A percentile compares a stretch with the other conserved stretches of the same genome.
Conservation (phyloP, 345 rosid genomes). For the Rhizophora apiculata region DNA sequence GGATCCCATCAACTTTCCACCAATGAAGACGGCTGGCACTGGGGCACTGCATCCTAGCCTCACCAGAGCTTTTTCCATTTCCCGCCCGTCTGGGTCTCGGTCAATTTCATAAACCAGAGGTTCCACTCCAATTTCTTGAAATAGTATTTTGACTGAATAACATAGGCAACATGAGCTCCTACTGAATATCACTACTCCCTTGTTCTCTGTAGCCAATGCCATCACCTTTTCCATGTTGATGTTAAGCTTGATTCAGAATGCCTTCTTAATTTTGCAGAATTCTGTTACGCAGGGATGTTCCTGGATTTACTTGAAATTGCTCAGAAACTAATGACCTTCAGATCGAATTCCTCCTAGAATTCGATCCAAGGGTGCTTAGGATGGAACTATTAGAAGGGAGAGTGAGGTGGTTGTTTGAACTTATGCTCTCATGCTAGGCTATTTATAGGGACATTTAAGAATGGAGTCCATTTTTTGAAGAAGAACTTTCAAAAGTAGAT, state of each 20-base stretch:
- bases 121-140: conserved; percentile 38
- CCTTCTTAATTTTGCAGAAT: neutral
- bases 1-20: conserved; percentile 39
- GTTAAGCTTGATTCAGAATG: conserved; percentile 6
- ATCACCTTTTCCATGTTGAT: conserved; percentile 36
- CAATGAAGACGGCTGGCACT: conserved; percentile 39
- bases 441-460: conserved; percentile 55
- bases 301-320: conserved; percentile 9
- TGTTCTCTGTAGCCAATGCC: conserved; percentile 30
- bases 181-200: conserved; percentile 42
- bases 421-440: conserved; percentile 30
- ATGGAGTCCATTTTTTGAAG: conserved; percentile 29
- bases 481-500: conserved; percentile 38
- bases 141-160: conserved; percentile 35
- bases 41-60: conserved; percentile 32
- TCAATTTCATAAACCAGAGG: conserved; percentile 37
- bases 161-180: conserved; percentile 50
- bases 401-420: conserved; percentile 33
- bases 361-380: conserved; percentile 23
- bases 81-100: conserved; percentile 38
- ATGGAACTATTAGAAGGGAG: conserved; percentile 9
- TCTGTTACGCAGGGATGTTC: conserved; percentile 12
- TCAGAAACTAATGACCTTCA: conserved; percentile 27
- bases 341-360: conserved; percentile 27
- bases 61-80: conserved; percentile 37